Evolutionary conservation across 345 rosid genomes (phyloP), one percentile per base, ranked within the genome.

Genomic region (Tarenaya hassleriana): DNA sequence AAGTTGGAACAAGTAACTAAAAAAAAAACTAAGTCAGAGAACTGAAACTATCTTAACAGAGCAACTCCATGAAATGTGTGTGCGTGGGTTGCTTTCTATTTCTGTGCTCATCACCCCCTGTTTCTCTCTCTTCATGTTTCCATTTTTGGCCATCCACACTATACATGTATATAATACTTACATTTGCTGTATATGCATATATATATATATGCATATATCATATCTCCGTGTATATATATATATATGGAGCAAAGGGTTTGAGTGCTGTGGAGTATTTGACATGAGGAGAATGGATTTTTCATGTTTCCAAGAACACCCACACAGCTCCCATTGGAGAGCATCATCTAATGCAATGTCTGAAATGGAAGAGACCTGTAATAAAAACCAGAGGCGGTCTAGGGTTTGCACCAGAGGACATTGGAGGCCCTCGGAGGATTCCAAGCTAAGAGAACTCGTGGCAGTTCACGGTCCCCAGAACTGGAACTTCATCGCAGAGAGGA

Each of bases 401-500:
- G 50, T 57, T 49, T 69, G 73, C 56, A 17, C 62, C n/a, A 63
- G 75, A 64, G 81, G 81, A 8, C 81, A 76, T 35, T 76, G 81
- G 81, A 69, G 77, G 55, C 75, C 77, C 13, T 60, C 69, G 17
- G 81, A 76, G 29, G 81, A 76, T 42, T 70, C 65, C 46, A 72
- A 66, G 58, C 77, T 76, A 17, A 55, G 65, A 39, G 73, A 72
- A 61, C 70, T 72, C 34, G 81, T 76, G 16, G 62, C 63, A 18
- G 58, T 63, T 47, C 67, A 50, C 5, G 81, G 81, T 40, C 73
- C 81, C 9, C 81, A 69, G 47, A 69, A 76, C 54, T 76, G 81
- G 81, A 76, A 76, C 60, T 66, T 69, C 48, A 76, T 76, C 13
- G 81, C 81, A 0, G 70, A 69, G 29, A 71, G 62, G 62, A 74